Evolutionary conservation across 2,329 filamentous ascomycete genomes (phyloP).

Genomic region (Arthrinium puccinioides): DNA sequence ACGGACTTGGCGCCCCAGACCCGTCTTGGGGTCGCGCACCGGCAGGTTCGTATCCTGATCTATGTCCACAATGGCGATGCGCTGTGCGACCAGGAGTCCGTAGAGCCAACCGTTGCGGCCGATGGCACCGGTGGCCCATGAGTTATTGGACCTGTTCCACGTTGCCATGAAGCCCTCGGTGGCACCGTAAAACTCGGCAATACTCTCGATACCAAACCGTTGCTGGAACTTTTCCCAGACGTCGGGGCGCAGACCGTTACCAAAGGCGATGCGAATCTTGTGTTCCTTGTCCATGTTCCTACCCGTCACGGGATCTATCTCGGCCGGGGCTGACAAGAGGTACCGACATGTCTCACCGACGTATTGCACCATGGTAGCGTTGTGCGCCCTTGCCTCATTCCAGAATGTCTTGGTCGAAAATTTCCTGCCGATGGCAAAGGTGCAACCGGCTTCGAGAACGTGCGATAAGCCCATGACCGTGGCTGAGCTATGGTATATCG

Average conservation of each 20-base stretch:
- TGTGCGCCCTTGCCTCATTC: constrained; percentile 62
- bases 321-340: constrained; percentile 59
- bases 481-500: constrained; percentile 80
- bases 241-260: constrained; percentile 79
- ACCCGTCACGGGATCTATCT: constrained; percentile 55
- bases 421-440: constrained; percentile 65
- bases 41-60: constrained; percentile 66
- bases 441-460: constrained; percentile 52
- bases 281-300: constrained; percentile 66
- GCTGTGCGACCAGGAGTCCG: constrained; percentile 41
- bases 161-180: constrained; percentile 64
- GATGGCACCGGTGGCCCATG: constrained; percentile 68
- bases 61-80: constrained; percentile 56
- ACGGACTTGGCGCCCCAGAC: constrained; percentile 55
- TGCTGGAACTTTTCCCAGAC: constrained; percentile 80
- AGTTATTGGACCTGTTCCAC: constrained; percentile 69
- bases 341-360: constrained; percentile 86
- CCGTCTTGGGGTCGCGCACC: constrained; percentile 58
- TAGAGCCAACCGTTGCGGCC: constrained; percentile 63
- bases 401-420: constrained; percentile 76
- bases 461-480: constrained; percentile 60
- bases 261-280: constrained; percentile 67
- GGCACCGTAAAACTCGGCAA: constrained; percentile 76
- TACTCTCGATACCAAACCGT: constrained; percentile 66
- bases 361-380: constrained; percentile 76